Percentiles rank a stretch among this genome's conserved stretches.
These are phyloP conservation scores for Epicoccum sorghinum DNA, from an alignment of 2,329 filamentous ascomycete species.

Conservation along the genomic window DNA sequence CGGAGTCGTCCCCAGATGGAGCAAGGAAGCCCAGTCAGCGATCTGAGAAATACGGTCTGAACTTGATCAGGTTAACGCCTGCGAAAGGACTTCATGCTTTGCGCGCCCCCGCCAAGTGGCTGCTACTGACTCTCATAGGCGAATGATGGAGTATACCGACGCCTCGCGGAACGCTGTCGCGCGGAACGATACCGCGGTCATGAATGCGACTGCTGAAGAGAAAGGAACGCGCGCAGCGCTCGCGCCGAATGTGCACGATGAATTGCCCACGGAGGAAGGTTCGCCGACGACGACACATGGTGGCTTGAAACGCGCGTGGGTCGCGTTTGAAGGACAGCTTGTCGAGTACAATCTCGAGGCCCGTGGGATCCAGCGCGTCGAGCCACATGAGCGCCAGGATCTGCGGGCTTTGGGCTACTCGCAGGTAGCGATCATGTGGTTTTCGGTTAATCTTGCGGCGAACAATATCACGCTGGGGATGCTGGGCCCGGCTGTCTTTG, in stretches of 20 bases:
- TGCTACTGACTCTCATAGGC: slow-evolving; percentile 46
- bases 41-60: slow-evolving; percentile 62
- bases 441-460: slow-evolving; percentile 66
- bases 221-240: slow-evolving; percentile 31
- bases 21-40: slow-evolving; percentile 18
- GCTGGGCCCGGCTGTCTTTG: slow-evolving; percentile 65
- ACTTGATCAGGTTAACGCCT: slow-evolving; percentile 62
- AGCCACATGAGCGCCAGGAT: slow-evolving; percentile 60
- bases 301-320: slow-evolving; percentile 29
- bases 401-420: slow-evolving; percentile 59
- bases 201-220: slow-evolving; percentile 28
- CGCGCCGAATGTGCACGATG: slow-evolving; percentile 27
- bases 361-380: slow-evolving; percentile 65
- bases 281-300: background rate
- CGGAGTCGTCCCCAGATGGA: background rate
- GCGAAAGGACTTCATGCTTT: slow-evolving; percentile 61
- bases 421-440: slow-evolving; percentile 65
- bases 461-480: slow-evolving; percentile 70
- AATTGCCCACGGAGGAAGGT: slow-evolving; percentile 26
- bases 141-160: slow-evolving; percentile 25
- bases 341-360: slow-evolving; percentile 63
- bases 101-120: slow-evolving; percentile 25
- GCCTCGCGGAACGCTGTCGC: background rate
- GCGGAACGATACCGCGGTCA: background rate
- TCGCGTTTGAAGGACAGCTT: slow-evolving; percentile 50